Base-by-base conservation (phyloP, 2,329 filamentous ascomycete genomes). In the Chaetomium sp. region DNA sequence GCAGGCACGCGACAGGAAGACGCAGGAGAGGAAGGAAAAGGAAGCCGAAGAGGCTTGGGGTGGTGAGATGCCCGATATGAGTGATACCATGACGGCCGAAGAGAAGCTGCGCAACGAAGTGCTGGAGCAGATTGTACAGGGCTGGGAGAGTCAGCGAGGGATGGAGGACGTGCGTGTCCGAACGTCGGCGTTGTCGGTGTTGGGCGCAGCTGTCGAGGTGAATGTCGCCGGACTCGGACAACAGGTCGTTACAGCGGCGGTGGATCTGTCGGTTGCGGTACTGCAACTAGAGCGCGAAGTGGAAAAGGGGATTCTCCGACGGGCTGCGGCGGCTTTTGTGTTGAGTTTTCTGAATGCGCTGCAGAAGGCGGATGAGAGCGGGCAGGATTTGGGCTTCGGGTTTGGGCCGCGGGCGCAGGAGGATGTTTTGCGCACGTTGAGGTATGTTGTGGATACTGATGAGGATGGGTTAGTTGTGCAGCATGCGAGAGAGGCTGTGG, bases 111-210 rank as follows among this genome's bases (percentile, higher is more conserved):
- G 71, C 57, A 77, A 77, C 54, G 82, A 76, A 35, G 74, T 78
- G 47, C 66, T 86, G 10, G 72, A 75, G 27, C 74, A 77, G 56
- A 88, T 89, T 57, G 74, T 89, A 0, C 72, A 77, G 11, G 85
- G 84, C 53, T 89, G 87, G 87, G 78, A 85, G 61, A 79, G 83
- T 59, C 84, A 81, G 54, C 72, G 77, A 12, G 85, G 84, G 0
- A 77, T 78, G 56, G 87, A 90, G 67, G 87, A 90, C 64, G 74
- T 89, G 10, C 78, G 87, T 4, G 79, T 91, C 61, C 81, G 87
- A 1, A 73, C 85, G 11, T 89, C 86, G 27, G 84, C 86, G 4
- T 68, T 91, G 6, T 86, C 85, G 4, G 78, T 90, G 47, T 74
- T 90, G 44, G 79, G 80, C 0, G 71, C 71, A 1, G 76, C 76